Evolutionary conservation across 768 basidiomycete species (phyloP).

Genomic region (Pholiota molesta): DNA sequence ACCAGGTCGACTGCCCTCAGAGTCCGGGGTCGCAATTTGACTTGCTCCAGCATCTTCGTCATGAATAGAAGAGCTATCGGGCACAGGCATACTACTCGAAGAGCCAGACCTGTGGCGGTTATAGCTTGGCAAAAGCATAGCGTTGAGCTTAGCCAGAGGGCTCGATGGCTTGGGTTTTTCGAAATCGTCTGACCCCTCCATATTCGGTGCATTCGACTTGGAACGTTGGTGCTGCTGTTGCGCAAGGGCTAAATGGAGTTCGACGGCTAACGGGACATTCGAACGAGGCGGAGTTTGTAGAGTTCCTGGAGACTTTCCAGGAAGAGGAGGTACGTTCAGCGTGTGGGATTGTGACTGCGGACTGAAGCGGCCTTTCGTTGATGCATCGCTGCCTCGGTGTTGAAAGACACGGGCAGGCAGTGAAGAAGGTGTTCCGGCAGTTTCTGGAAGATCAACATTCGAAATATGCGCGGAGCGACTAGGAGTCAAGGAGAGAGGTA

Average conservation of each 20-base stretch:
- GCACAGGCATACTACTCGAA: slow-evolving; percentile 20
- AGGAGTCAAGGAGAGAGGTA: slow-evolving; percentile 29
- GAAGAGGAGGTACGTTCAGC: slow-evolving; percentile 12
- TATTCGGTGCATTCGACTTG: slow-evolving; percentile 11
- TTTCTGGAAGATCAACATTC: slow-evolving; percentile 22
- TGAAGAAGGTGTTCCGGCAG: slow-evolving; percentile 13
- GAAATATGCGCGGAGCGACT: slow-evolving; percentile 24
- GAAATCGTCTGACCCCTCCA: slow-evolving; percentile 11
- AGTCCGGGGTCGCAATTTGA: slow-evolving; percentile 4
- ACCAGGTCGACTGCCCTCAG: slow-evolving; percentile 21
- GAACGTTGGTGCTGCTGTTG: slow-evolving; percentile 32
- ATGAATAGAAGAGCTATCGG: slow-evolving; percentile 11
- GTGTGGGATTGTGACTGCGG: slow-evolving; percentile 16
- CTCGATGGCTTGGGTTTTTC: slow-evolving; percentile 19
- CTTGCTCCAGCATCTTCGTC: slow-evolving; percentile 11
- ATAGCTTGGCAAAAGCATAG: slow-evolving; percentile 17
- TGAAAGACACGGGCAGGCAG: slow-evolving; percentile 27
- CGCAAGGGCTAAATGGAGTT: slow-evolving; percentile 48
- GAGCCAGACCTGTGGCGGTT: slow-evolving; percentile 24
- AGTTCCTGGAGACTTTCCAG: slow-evolving; percentile 25
- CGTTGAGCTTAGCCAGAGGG: slow-evolving; percentile 23
- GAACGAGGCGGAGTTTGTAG: slow-evolving; percentile 28
- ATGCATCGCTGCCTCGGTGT: slow-evolving; percentile 39
- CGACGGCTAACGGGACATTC: slow-evolving; percentile 44
- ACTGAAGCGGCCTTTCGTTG: slow-evolving; percentile 17